Percentiles rank a stretch among this genome's conserved stretches.
These are phyloP conservation scores for Dendrobium officinale DNA, from an alignment of 106 monocot genomes.

Conservation along the genomic window DNA sequence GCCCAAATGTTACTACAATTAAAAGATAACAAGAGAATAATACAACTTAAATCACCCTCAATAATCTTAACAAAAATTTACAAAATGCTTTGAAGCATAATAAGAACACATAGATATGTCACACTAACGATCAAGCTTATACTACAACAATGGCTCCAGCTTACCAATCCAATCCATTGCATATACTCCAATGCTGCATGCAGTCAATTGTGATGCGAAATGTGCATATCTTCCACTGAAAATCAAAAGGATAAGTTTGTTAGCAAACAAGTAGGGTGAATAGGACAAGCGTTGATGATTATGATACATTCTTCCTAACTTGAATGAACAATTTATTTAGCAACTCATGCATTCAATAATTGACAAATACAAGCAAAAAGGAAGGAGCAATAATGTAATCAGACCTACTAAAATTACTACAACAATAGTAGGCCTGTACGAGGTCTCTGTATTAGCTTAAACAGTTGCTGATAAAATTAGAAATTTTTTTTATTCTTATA, in stretches of 20 bases:
- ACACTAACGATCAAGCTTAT: no score
- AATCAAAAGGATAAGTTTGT: not conserved
- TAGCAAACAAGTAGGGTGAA: not conserved
- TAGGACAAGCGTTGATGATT: not conserved
- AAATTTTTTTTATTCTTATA: not conserved
- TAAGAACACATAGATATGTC: no score
- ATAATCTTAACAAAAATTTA: no score
- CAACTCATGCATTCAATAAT: no score
- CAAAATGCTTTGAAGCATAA: no score
- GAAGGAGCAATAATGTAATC: no score
- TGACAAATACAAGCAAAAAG: no score
- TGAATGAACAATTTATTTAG: no score
- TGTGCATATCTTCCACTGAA: constrained; percentile 91
- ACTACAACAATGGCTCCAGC: not conserved
- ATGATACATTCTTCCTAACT: not conserved
- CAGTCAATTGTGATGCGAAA: constrained; percentile 75
- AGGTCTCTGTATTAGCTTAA: not conserved
- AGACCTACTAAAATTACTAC: not conserved
- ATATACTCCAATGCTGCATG: constrained; percentile 77
- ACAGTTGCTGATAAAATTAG: not conserved
- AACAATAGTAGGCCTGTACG: not conserved
- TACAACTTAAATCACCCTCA: no score
- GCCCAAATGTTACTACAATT: no score
- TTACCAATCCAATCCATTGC: constrained; percentile 99
- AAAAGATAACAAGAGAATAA: no score